Percentiles rank a stretch among this genome's conserved stretches.
Conservation (phyloP, 805 yeast species). For the Ogataea glucozyma region DNA sequence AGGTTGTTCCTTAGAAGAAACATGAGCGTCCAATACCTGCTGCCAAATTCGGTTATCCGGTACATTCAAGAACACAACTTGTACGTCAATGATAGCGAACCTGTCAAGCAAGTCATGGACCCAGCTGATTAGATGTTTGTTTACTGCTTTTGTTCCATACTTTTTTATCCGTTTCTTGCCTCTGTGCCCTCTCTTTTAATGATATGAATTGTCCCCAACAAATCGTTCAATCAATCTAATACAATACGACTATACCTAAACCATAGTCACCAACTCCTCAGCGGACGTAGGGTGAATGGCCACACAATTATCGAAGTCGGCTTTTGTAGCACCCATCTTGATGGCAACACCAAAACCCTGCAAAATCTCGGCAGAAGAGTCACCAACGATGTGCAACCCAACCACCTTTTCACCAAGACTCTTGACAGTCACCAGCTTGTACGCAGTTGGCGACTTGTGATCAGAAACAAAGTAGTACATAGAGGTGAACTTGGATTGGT, state of each 20-base stretch:
- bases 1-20: slow-evolving; percentile 89
- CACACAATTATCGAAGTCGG: slow-evolving; percentile 91
- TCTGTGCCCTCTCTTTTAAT: neutral
- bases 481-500: slow-evolving; percentile 79
- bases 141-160: neutral
- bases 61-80: slow-evolving; percentile 91
- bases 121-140: slow-evolving; percentile 19
- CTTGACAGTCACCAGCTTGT: slow-evolving; percentile 69
- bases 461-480: slow-evolving; percentile 92
- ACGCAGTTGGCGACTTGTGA: slow-evolving; percentile 81
- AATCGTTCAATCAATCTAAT: neutral
- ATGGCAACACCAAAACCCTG: slow-evolving; percentile 99
- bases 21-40: slow-evolving; percentile 92
- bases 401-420: slow-evolving; percentile 91
- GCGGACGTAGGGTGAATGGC: slow-evolving; percentile 99
- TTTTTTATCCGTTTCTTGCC: neutral
- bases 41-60: slow-evolving; percentile 92
- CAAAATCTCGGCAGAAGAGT: slow-evolving; percentile 83
- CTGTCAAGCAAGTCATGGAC: slow-evolving; percentile 82
- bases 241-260: no score
- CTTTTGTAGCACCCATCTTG: slow-evolving; percentile 98
- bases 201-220: slow-evolving; percentile 1
- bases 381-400: slow-evolving; percentile 94
- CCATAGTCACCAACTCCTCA: slow-evolving; percentile 92
- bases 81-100: slow-evolving; percentile 84